Percentiles rank a stretch among this genome's conserved stretches.
Evolutionary conservation across 169 alveolate species (phyloP).

Genomic region (Perkinsus marinus): DNA sequence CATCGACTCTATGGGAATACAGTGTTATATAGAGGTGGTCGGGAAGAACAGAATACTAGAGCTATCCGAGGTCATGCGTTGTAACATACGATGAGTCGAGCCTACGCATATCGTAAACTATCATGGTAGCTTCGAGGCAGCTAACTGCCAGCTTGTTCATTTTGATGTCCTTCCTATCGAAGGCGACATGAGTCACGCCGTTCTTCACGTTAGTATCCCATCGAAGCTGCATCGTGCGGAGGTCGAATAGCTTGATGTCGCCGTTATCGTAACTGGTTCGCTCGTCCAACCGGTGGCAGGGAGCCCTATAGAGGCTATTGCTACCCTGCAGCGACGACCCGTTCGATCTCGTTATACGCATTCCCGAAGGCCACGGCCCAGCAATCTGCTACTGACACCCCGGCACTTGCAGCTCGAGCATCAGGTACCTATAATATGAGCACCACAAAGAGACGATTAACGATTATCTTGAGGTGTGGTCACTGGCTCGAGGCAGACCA

Average conservation of each 20-base stretch:
- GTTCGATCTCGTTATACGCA: conserved; percentile 59
- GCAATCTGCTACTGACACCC: conserved; percentile 72
- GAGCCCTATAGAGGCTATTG: neutral
- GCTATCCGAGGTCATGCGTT: too few relatives aligned
- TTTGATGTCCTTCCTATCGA: conserved; percentile 68
- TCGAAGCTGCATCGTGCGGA: conserved; percentile 48
- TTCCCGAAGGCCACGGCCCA: conserved; percentile 85
- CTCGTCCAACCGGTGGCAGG: conserved; percentile 43
- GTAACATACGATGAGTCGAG: too few relatives aligned
- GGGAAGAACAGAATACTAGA: too few relatives aligned
- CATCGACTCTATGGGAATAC: too few relatives aligned
- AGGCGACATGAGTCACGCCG: conserved; percentile 73
- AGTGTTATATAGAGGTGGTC: too few relatives aligned
- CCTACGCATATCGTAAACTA: conserved; percentile 69
- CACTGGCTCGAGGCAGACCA: conserved; percentile 69
- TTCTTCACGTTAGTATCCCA: conserved; percentile 76
- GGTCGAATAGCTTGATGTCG: conserved; percentile 77
- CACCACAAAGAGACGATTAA: too few relatives aligned
- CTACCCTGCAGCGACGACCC: conserved; percentile 42
- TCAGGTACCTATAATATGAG: neutral
- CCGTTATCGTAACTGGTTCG: conserved; percentile 70
- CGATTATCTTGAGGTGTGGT: neutral
- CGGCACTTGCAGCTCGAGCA: conserved; percentile 17
- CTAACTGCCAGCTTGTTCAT: conserved; percentile 76
- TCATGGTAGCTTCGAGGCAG: conserved; percentile 72